phyloP scores from a whole-genome alignment of 495 filamentous ascomycete genomes.

The Pseudevernia furfuracea region DNA sequence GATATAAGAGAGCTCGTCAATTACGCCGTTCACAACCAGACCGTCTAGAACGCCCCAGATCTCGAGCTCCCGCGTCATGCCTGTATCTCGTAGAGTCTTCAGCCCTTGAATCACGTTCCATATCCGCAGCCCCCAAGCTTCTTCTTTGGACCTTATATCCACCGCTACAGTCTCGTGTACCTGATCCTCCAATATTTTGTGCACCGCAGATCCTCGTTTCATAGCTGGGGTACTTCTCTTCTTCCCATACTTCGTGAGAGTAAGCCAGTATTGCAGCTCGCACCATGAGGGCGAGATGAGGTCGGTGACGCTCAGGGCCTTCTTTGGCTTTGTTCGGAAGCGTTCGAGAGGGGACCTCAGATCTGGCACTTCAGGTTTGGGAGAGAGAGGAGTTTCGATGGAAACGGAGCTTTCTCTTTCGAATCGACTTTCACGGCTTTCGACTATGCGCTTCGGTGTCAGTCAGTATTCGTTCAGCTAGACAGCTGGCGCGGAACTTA shows the following conservation, averaged over 20 bases:
- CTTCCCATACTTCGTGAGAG: constrained; percentile 64
- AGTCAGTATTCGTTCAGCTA: constrained; percentile 41
- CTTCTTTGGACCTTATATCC: constrained; percentile 66
- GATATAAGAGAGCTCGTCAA: constrained; percentile 75
- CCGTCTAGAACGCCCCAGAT: constrained; percentile 88
- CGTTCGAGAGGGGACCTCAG: constrained; percentile 57
- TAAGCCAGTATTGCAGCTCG: constrained; percentile 89
- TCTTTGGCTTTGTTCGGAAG: constrained; percentile 69
- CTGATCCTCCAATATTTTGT: constrained; percentile 77
- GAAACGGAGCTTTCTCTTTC: constrained; percentile 20
- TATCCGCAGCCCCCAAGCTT: constrained; percentile 70
- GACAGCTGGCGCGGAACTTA: constrained; percentile 29
- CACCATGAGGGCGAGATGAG: constrained; percentile 87
- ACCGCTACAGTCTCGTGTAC: constrained; percentile 70
- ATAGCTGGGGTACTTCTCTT: constrained; percentile 72
- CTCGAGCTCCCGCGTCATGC: constrained; percentile 81
- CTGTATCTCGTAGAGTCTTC: constrained; percentile 63
- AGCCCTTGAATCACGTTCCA: constrained; percentile 93
- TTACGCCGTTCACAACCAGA: constrained; percentile 76
- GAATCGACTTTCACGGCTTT: constrained; percentile 33
- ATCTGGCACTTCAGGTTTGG: constrained; percentile 28
- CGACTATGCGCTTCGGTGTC: constrained; percentile 60
- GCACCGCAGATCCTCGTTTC: constrained; percentile 68
- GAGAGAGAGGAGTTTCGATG: constrained; percentile 23
- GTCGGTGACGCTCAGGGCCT: constrained; percentile 84